Percentiles rank a stretch among this genome's conserved stretches.
Evolutionary conservation across 1,284 basidiomycete species (phyloP).

Genomic region (Mrakiaceae sp.): DNA sequence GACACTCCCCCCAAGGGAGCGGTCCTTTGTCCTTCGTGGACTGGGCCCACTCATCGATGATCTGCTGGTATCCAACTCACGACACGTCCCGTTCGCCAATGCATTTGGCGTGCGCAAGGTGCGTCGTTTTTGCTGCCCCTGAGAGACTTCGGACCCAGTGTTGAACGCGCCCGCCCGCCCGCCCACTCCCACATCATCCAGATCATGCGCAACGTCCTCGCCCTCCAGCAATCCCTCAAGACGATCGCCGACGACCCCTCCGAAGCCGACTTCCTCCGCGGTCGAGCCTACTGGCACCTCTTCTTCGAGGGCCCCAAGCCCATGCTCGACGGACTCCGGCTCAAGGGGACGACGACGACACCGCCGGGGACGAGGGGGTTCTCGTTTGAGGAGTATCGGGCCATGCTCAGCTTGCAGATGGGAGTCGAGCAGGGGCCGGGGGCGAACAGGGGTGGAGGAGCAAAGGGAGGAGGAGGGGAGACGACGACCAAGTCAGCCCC

Average conservation of each 20-base stretch:
- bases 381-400: slow-evolving; percentile 80
- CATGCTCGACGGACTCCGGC: slow-evolving; percentile 23
- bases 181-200: neutral
- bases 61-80: slow-evolving; percentile 63
- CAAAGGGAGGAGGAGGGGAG: slow-evolving; percentile 20
- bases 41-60: slow-evolving; percentile 79
- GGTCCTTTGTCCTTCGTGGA: slow-evolving; percentile 73
- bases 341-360: neutral
- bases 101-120: slow-evolving; percentile 64
- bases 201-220: slow-evolving; percentile 78
- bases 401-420: slow-evolving; percentile 76
- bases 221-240: slow-evolving; percentile 85
- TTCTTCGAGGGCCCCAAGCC: slow-evolving; percentile 65
- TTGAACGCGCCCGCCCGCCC: no score
- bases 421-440: slow-evolving; percentile 47
- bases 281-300: slow-evolving; percentile 68
- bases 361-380: slow-evolving; percentile 37
- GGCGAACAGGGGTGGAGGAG: slow-evolving; percentile 18
- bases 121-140: neutral
- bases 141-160: neutral
- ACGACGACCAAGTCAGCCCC: slow-evolving; percentile 9
- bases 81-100: slow-evolving; percentile 60
- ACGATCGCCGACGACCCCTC: slow-evolving; percentile 49
- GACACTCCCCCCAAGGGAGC: slow-evolving; percentile 52
- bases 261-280: slow-evolving; percentile 60